phyloP scores from a whole-genome alignment of 2,329 filamentous ascomycete genomes.

The Nannizzia gypsea region DNA sequence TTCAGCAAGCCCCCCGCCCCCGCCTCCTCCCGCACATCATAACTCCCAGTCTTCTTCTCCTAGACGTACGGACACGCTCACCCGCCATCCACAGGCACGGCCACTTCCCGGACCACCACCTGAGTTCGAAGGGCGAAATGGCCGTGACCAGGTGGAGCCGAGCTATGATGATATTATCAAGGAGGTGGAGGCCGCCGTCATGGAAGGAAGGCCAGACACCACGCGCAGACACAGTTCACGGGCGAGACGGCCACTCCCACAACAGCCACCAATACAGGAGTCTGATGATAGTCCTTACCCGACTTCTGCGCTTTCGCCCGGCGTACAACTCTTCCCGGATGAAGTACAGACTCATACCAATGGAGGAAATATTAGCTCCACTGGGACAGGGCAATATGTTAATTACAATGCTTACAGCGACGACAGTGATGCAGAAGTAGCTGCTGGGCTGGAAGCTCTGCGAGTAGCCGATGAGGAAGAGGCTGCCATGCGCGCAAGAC shows the following conservation, averaged over 20 bases:
- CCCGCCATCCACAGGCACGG: slow-evolving; percentile 45
- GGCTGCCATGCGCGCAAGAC: slow-evolving; percentile 49
- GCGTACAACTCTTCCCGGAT: slow-evolving; percentile 29
- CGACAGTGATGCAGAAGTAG: slow-evolving; percentile 79
- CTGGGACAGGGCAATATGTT: slow-evolving; percentile 34
- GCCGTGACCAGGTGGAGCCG: slow-evolving; percentile 28
- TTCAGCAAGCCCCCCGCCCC: slow-evolving; percentile 28
- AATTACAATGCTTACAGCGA: slow-evolving; percentile 46
- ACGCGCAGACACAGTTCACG: slow-evolving; percentile 20
- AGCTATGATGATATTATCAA: slow-evolving; percentile 47
- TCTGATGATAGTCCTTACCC: slow-evolving; percentile 12
- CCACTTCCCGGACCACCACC: slow-evolving; percentile 48
- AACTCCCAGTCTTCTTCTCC: slow-evolving; percentile 39
- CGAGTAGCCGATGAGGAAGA: slow-evolving; percentile 71
- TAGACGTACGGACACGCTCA: slow-evolving; percentile 41
- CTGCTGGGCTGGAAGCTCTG: slow-evolving; percentile 72
- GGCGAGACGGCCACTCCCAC: slow-evolving; percentile 18
- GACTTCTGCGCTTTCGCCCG: slow-evolving; percentile 21
- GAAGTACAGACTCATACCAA: slow-evolving; percentile 40
- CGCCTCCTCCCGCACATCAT: slow-evolving; percentile 42
- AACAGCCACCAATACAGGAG: slow-evolving; percentile 13
- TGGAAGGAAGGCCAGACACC: slow-evolving; percentile 24
- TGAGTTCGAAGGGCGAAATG: slow-evolving; percentile 30
- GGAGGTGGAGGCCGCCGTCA: slow-evolving; percentile 44
- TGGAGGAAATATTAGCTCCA: slow-evolving; percentile 36